A percentile compares a stretch with the other conserved stretches of the same genome.
These are phyloP conservation scores for Caryopteris hybrid DNA, from an alignment of 305 asterid genomes.

Conservation along the genomic window DNA sequence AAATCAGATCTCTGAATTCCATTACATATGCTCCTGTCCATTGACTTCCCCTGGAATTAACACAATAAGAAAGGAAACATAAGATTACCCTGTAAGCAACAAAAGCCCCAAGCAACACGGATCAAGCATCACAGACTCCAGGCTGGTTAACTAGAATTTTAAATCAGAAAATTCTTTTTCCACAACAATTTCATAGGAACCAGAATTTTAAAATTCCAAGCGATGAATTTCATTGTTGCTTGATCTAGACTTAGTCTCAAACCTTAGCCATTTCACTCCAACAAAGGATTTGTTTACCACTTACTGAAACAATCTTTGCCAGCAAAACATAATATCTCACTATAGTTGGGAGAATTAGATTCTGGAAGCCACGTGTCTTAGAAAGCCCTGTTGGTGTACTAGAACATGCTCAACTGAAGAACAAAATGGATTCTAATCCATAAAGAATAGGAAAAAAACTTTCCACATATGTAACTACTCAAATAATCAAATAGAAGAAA, in stretches of 20 bases:
- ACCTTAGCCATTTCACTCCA: not conserved
- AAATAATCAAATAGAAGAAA: not conserved
- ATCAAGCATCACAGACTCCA: too few species aligned
- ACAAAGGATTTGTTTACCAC: too few species aligned
- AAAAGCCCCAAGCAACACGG: not conserved
- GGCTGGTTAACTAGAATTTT: too few species aligned
- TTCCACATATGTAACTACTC: not conserved
- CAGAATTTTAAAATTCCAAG: not conserved
- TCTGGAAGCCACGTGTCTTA: not conserved
- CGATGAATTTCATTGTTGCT: not conserved
- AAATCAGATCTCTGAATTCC: constrained; percentile 71
- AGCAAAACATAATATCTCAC: too few species aligned
- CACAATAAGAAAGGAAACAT: not conserved
- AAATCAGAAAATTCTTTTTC: not conserved
- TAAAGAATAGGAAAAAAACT: not conserved
- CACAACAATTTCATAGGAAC: not conserved
- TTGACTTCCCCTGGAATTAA: constrained; percentile 61
- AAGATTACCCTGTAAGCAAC: not conserved
- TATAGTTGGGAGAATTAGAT: not conserved
- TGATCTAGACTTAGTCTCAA: not conserved
- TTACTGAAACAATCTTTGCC: too few species aligned
- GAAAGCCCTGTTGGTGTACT: not conserved
- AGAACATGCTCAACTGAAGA: too few species aligned
- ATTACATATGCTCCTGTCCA: constrained; percentile 83
- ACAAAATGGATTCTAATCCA: not conserved